Evolutionary conservation across 495 filamentous ascomycete species (phyloP).

Genomic region (Neurospora sp.): DNA sequence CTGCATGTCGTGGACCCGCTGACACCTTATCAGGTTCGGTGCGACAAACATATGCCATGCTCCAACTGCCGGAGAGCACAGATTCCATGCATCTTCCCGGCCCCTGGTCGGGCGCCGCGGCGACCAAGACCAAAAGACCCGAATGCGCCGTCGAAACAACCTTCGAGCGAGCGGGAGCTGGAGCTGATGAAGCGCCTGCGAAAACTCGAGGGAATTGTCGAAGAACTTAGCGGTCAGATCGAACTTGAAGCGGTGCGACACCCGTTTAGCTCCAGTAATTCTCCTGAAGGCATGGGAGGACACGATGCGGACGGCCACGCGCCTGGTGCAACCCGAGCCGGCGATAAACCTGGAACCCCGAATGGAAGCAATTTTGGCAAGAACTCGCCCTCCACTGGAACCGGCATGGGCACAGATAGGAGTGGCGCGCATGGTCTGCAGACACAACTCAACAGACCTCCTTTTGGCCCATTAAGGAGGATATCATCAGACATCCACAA

Average conservation of each 20-base stretch:
- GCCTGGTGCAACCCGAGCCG: slow-evolving; percentile 4
- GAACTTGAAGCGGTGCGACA: slow-evolving; percentile 36
- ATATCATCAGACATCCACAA: slow-evolving; percentile 41
- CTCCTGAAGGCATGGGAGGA: slow-evolving; percentile 21
- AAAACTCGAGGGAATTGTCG: slow-evolving; percentile 72
- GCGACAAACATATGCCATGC: slow-evolving; percentile 77
- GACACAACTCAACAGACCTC: not conserved
- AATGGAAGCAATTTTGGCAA: slow-evolving; percentile 7
- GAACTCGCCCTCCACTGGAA: slow-evolving; percentile 1
- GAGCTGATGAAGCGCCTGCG: slow-evolving; percentile 69
- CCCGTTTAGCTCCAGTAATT: slow-evolving; percentile 25
- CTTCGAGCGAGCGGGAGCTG: slow-evolving; percentile 49
- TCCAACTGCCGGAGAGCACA: slow-evolving; percentile 71
- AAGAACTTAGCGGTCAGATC: slow-evolving; percentile 46
- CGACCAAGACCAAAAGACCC: slow-evolving; percentile 52
- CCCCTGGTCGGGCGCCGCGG: slow-evolving; percentile 69
- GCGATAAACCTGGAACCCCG: slow-evolving; percentile 6
- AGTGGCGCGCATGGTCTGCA: slow-evolving; percentile 5
- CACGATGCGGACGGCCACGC: slow-evolving; percentile 8
- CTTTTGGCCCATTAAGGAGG: slow-evolving; percentile 12
- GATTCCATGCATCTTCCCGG: slow-evolving; percentile 75
- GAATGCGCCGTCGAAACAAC: slow-evolving; percentile 36
- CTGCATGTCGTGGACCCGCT: slow-evolving; percentile 1
- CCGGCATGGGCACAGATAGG: not conserved
- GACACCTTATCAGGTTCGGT: slow-evolving; percentile 35